Conservation (phyloP, 1,284 basidiomycete genomes). For the Cryptococcus wingfieldii region DNA sequence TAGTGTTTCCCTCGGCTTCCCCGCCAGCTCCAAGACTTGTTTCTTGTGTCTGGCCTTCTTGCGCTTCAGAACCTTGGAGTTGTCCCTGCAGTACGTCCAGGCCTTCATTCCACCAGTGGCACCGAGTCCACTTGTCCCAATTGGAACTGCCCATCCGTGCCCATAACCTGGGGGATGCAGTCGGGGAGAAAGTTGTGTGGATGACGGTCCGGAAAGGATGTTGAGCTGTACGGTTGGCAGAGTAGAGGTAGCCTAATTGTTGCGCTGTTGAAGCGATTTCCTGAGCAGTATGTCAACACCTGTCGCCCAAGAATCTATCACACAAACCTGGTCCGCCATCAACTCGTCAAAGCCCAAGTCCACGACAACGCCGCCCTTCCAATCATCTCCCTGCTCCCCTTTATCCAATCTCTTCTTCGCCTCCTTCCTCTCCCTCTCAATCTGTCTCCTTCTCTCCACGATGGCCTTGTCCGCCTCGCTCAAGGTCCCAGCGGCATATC, state of each 20-base stretch:
- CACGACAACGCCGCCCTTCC: slow-evolving; percentile 69
- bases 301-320: slow-evolving; percentile 7
- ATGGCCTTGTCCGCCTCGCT: slow-evolving; percentile 22
- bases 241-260: slow-evolving; percentile 86
- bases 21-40: neutral
- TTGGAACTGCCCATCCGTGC: slow-evolving; percentile 41
- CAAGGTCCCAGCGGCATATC: slow-evolving; percentile 35
- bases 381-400: slow-evolving; percentile 30
- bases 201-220: slow-evolving; percentile 68
- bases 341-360: slow-evolving; percentile 92
- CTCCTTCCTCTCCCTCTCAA: slow-evolving; percentile 23
- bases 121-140: slow-evolving; percentile 70
- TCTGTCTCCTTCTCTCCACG: slow-evolving; percentile 21
- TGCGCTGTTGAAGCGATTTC: slow-evolving; percentile 82
- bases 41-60: neutral
- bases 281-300: slow-evolving; percentile 50
- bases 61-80: slow-evolving; percentile 1
- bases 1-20: neutral
- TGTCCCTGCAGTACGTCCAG: slow-evolving; percentile 22
- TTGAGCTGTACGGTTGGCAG: slow-evolving; percentile 68
- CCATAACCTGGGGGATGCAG: slow-evolving; percentile 38
- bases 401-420: slow-evolving; percentile 46
- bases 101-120: slow-evolving; percentile 70
- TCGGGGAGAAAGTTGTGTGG: slow-evolving; percentile 63
- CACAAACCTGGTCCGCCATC: slow-evolving; percentile 85